Conservation (phyloP, 1,139 yeast species). For the Pneumocystis carinii region DNA sequence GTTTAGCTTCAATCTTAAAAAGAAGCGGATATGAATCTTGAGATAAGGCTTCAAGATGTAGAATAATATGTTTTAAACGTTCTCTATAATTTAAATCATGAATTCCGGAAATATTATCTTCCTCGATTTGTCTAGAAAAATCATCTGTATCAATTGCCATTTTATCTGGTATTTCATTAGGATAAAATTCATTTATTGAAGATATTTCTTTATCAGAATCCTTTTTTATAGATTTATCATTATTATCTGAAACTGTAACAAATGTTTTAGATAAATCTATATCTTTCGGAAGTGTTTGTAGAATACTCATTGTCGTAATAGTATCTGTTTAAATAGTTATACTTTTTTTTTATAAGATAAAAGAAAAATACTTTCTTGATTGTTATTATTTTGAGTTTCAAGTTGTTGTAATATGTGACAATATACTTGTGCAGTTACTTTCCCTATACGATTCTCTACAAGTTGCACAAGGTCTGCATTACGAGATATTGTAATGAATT, state of each 20-base stretch:
- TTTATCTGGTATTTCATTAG: conserved; percentile 10
- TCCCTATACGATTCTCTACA: conserved; percentile 57
- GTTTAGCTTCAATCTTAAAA: conserved; percentile 22
- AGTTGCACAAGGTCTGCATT: conserved; percentile 47
- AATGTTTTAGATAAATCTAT: conserved; percentile 18
- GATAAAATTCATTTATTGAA: conserved; percentile 3
- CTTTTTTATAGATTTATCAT: conserved; percentile 5
- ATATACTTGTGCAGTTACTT: conserved; percentile 51
- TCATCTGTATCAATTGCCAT: conserved; percentile 17
- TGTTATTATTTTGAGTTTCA: conserved; percentile 30
- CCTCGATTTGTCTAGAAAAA: conserved; percentile 18
- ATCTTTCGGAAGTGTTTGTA: conserved; percentile 19
- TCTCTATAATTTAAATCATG: conserved; percentile 17
- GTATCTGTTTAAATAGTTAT: conserved; percentile 15
- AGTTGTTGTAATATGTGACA: conserved; percentile 40
- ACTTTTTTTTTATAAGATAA: background rate
- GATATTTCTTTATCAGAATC: conserved; percentile 8
- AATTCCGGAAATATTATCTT: conserved; percentile 20
- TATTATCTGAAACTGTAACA: background rate
- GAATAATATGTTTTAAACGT: conserved; percentile 24
- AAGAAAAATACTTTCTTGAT: conserved; percentile 13
- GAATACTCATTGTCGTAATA: conserved; percentile 24
- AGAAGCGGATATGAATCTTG: conserved; percentile 21
- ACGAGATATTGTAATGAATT: conserved; percentile 56
- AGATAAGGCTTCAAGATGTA: conserved; percentile 31